Base-by-base conservation (phyloP, 2,329 filamentous ascomycete genomes). In the Aureobasidium sp. region DNA sequence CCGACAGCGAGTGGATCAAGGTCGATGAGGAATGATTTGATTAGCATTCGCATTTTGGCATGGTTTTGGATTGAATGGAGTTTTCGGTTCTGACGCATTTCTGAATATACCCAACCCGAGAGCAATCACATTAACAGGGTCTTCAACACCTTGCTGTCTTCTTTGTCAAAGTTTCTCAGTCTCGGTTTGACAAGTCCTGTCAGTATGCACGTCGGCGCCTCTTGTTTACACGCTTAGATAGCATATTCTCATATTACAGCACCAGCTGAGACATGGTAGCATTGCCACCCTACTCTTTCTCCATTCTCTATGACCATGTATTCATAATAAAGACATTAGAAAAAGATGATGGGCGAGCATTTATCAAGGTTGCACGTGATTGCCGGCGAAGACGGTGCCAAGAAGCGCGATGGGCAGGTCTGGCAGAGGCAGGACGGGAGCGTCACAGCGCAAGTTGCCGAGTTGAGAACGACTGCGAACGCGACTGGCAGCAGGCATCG, bases 1-100 rank as follows among this genome's bases (percentile, higher is more conserved):
- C 92, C 5, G 93, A 97, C 77, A 93, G 93, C 70, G 93, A 97
- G 76, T 97, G 93, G 93, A 93, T 97, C 79, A 95, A 94, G 79
- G 88, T 97, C 4, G 91, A 90, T 27, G 88, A 89, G 73, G 78
- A 76, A 63, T 80, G 81, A 83, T 66, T 48, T 44, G 34, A 34
- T 29, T 29, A 25, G n/a, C 39, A 32, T 59, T 39, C 21, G 37
- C 42, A 39, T 57, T 36, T 34, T 45, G 53, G 42, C 54, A 45
- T 59, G 34, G 27, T 6, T 14, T 29, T 39, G 36, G 41, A 36
- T 8, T 11, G 41, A 37, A 39, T 5, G 54, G 36, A 45, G 45
- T 50, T 59, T 36, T 51, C 21, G 36, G 25, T 14, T 42, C 11
- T 25, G n/a, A 47, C 25, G 37, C 45, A 50, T 59, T 25, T 27